A percentile compares a stretch with the other conserved stretches of the same genome.
These are phyloP conservation scores for Wickerhamomyces rabaulensis DNA, from an alignment of 805 yeast species.

Conservation along the genomic window DNA sequence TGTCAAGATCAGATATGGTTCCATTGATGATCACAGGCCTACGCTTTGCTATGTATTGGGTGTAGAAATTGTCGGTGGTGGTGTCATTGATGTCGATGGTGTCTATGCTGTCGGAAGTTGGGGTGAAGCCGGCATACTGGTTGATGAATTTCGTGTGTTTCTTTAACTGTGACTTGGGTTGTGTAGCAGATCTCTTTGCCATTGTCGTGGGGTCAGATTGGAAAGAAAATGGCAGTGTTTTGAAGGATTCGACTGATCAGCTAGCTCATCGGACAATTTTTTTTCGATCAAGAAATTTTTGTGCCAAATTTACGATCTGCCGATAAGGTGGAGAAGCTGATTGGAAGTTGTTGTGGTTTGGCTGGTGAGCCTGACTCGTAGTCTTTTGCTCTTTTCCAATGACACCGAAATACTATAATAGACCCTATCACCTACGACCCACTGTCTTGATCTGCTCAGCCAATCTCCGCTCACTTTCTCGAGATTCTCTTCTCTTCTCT, in stretches of 20 bases:
- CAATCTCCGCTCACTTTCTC: no score
- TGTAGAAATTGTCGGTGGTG: constrained; percentile 8
- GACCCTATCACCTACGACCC: no score
- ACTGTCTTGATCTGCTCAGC: no score
- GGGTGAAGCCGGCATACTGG: constrained; percentile 11
- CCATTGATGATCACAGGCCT: constrained; percentile 47
- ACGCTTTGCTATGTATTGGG: constrained; percentile 13
- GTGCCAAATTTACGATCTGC: neutral
- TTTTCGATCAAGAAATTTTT: neutral
- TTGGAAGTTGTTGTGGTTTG: no score
- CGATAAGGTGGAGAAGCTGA: neutral
- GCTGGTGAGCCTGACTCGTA: no score
- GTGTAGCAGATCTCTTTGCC: constrained; percentile 4
- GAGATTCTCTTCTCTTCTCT: neutral
- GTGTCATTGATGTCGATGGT: constrained; percentile 1
- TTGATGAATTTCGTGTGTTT: constrained; percentile 5
- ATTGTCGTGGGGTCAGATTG: neutral
- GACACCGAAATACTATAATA: no score
- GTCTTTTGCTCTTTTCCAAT: no score
- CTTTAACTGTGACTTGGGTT: neutral
- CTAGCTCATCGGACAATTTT: neutral
- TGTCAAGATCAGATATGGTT: constrained; percentile 28
- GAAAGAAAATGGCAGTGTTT: no score
- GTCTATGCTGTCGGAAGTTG: constrained; percentile 1
- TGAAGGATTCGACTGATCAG: neutral